phyloP scores from a whole-genome alignment of 1,139 yeast species.

The Yamadazyma oceani region DNA sequence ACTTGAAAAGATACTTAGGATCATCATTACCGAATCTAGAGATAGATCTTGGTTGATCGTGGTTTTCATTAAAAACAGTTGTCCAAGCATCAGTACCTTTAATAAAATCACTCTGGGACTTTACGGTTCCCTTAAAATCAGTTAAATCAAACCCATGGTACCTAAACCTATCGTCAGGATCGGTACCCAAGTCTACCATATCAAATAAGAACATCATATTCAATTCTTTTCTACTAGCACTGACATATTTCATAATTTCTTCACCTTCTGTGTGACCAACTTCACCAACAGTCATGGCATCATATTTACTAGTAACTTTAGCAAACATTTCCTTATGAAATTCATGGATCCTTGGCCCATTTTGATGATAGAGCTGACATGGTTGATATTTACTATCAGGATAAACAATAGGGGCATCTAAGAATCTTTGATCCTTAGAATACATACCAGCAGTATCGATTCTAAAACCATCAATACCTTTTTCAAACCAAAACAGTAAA shows the following conservation, averaged over 20 bases:
- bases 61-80: slow-evolving; percentile 56
- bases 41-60: slow-evolving; percentile 57
- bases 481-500: slow-evolving; percentile 54
- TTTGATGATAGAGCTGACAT: slow-evolving; percentile 31
- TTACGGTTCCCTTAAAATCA: slow-evolving; percentile 46
- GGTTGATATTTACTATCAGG: slow-evolving; percentile 46
- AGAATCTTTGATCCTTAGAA: slow-evolving; percentile 49
- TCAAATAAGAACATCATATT: slow-evolving; percentile 55
- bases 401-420: slow-evolving; percentile 51
- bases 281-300: slow-evolving; percentile 61
- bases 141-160: slow-evolving; percentile 35
- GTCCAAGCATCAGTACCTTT: slow-evolving; percentile 58
- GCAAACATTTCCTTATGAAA: slow-evolving; percentile 54
- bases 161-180: slow-evolving; percentile 35
- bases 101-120: slow-evolving; percentile 30
- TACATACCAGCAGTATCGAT: slow-evolving; percentile 58
- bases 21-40: slow-evolving; percentile 51
- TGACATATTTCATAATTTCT: slow-evolving; percentile 46
- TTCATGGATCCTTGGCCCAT: slow-evolving; percentile 59
- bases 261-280: slow-evolving; percentile 47
- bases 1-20: slow-evolving; percentile 25
- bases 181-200: slow-evolving; percentile 45
- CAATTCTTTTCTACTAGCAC: slow-evolving; percentile 51
- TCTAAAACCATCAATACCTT: slow-evolving; percentile 61
- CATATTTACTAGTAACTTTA: slow-evolving; percentile 49